phyloP scores from a whole-genome alignment of 1,139 yeast genomes.

The Kazachstania sp. region DNA sequence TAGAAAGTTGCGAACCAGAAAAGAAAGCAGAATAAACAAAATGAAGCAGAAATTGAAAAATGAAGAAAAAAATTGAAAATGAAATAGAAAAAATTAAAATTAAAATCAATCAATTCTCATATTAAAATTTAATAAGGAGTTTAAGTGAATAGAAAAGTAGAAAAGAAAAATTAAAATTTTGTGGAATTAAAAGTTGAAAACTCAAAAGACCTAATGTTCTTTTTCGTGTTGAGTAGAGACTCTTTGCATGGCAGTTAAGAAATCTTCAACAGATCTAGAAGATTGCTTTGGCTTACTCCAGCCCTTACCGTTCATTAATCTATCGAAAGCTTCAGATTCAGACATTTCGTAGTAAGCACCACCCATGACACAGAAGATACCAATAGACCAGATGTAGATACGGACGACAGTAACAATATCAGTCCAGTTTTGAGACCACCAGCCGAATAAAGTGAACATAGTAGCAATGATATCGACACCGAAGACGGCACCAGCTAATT shows the following conservation, averaged over 20 bases:
- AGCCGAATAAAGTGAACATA: conserved; percentile 86
- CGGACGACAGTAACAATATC: conserved; percentile 90
- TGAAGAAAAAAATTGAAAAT: not conserved
- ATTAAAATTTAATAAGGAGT: not conserved
- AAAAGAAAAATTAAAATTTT: conserved; percentile 4
- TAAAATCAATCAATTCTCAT: conserved; percentile 12
- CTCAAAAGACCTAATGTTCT: conserved; percentile 29
- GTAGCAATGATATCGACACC: conserved; percentile 84
- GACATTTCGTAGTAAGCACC: conserved; percentile 95
- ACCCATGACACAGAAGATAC: conserved; percentile 93
- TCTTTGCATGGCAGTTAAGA: conserved; percentile 95
- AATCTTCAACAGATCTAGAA: conserved; percentile 87
- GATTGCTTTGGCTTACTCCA: conserved; percentile 52
- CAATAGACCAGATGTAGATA: conserved; percentile 91
- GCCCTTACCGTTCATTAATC: conserved; percentile 94
- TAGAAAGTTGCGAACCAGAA: not conserved
- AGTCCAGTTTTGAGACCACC: conserved; percentile 98
- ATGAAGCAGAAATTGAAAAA: not conserved
- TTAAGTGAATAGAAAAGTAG: conserved; percentile 3
- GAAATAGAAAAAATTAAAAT: conserved; percentile 1
- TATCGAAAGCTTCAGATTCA: conserved; percentile 78
- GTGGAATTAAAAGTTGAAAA: not conserved
- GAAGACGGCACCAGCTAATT: conserved; percentile 86
- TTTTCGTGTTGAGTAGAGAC: conserved; percentile 96
- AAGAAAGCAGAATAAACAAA: not conserved